These are phyloP conservation scores for Saccharomyces hybrid DNA, from an alignment of 1,139 yeast genomes.

Conservation along the genomic window DNA sequence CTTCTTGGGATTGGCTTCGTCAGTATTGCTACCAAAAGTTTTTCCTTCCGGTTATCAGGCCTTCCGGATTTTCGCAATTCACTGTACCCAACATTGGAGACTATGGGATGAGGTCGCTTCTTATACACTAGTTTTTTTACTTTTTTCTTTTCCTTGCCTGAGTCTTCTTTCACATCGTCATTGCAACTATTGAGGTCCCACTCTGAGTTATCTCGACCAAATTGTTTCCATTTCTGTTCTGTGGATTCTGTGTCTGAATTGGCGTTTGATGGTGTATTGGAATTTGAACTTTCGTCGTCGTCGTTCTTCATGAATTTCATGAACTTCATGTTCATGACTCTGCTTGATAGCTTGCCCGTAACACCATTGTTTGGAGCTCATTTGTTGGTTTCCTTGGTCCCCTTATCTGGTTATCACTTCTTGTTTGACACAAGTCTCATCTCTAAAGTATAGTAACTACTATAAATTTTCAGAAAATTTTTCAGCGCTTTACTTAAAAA, in stretches of 20 bases:
- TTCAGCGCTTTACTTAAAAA: slow-evolving; percentile 1
- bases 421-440: neutral
- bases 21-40: slow-evolving; percentile 4
- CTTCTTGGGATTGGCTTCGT: slow-evolving; percentile 3
- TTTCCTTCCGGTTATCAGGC: slow-evolving; percentile 3
- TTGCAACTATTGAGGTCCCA: slow-evolving; percentile 10
- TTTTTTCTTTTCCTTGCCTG: slow-evolving; percentile 1
- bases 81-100: slow-evolving; percentile 5
- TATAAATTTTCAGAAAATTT: slow-evolving; percentile 2
- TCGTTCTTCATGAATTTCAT: slow-evolving; percentile 42
- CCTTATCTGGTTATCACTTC: neutral
- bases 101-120: neutral
- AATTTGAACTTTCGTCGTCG: slow-evolving; percentile 35
- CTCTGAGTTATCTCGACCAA: slow-evolving; percentile 40
- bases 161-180: neutral
- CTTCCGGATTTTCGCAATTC: slow-evolving; percentile 4
- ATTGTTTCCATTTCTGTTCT: slow-evolving; percentile 40
- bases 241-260: slow-evolving; percentile 6
- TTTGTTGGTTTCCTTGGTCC: neutral
- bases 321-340: slow-evolving; percentile 41
- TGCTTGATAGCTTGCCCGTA: slow-evolving; percentile 26
- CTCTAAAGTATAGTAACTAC: neutral
- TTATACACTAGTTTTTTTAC: slow-evolving; percentile 4
- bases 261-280: slow-evolving; percentile 11
- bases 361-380: slow-evolving; percentile 10